Evolutionary conservation across 2,329 filamentous ascomycete genomes (phyloP), one percentile per base, ranked within the genome.

Genomic region (Fusarium udum): DNA sequence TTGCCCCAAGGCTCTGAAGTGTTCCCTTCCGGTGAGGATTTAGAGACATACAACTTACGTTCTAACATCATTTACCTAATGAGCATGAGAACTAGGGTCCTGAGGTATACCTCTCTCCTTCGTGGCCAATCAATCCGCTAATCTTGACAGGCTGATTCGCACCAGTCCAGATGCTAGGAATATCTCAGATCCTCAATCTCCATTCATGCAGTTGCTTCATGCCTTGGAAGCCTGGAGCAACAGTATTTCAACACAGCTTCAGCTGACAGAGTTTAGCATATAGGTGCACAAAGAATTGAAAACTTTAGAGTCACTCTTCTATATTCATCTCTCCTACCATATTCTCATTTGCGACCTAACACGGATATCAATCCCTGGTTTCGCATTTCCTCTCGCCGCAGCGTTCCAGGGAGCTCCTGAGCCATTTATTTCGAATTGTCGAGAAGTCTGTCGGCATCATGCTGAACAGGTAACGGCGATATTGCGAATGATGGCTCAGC

Each of bases 261-360:
- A 49, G 32, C 16, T 45, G 34, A 70, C 48, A 56, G 59, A 36
- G 53, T 60, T 32, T 22, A 51, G 24, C 32, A 60, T 22, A 31
- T 60, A 60, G 12, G 43, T 60, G 22, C 57, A 60, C n/a, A 60
- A 60, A 18, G 57, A 60, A 26, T 26, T 51, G 0, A 49, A 51
- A 2, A 57, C 49, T 0, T 22, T 72, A 1, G 67, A 60, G 1
- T 40, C 62, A 1, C 34, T 70, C 6, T 70, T 70, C 18, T 59
- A 34, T 18, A 61, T 70, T 1, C 67, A 72, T 7, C 22, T 57
- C 3, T 31, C 14, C 13, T 70, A 70, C 4, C 43, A 70, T 7
- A 61, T 49, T 6, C 42, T 52, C 28, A 43, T 60, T 6, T 70
- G 56, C 24, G 69, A 70, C 16, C 62, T 72, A 6, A 70, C 62